Conservation (phyloP, 257 asterid species). For the Primulina eburnea region DNA sequence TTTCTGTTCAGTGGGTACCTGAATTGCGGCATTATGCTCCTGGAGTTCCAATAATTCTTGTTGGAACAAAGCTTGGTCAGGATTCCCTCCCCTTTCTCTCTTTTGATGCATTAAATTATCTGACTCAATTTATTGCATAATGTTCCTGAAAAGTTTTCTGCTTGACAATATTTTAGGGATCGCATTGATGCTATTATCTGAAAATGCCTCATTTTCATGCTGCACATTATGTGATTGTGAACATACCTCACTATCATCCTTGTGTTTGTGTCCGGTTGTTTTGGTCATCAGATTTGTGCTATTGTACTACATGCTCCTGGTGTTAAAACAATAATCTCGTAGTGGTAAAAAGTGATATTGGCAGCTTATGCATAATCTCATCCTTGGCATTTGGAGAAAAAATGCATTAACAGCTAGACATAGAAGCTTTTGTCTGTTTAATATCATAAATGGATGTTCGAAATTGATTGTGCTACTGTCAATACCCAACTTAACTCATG, state of each 20-base stretch:
- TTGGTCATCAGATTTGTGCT: background rate
- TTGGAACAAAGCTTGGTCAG: conserved; percentile 94
- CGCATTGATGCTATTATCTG: background rate
- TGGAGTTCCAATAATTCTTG: conserved; percentile 85
- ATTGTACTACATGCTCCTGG: background rate
- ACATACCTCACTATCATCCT: background rate
- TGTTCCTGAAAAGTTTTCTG: background rate
- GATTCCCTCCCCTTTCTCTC: conserved; percentile 26
- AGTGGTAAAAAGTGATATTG: background rate
- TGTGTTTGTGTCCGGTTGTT: background rate
- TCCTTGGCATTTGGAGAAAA: background rate
- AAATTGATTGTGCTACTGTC: background rate
- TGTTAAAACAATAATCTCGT: background rate
- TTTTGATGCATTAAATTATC: background rate
- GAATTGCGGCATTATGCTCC: conserved; percentile 93
- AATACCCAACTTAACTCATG: background rate
- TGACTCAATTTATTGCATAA: background rate
- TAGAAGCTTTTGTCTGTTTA: background rate
- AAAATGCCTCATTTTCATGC: background rate
- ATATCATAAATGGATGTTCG: background rate
- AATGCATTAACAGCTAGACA: background rate
- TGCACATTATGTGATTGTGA: background rate
- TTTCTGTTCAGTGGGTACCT: conserved; percentile 80
- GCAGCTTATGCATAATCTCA: background rate
- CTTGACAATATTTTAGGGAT: background rate